Conservation (phyloP, 345 rosid species). For the Salix exigua region DNA sequence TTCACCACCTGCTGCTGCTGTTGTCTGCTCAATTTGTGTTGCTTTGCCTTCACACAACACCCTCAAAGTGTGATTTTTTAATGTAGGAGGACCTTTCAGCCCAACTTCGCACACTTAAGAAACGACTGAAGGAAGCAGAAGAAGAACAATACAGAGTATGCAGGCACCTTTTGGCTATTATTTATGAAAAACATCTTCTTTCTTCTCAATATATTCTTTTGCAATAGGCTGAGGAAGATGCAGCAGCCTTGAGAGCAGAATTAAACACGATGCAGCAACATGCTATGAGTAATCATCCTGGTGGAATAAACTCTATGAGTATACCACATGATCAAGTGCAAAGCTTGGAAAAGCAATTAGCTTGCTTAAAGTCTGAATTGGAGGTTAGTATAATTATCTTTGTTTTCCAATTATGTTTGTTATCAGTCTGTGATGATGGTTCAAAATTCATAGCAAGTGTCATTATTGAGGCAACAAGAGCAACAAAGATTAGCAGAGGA, state of each 20-base stretch:
- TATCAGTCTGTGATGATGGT: slow-evolving; percentile 27
- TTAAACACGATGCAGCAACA: slow-evolving; percentile 78
- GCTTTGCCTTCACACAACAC: slow-evolving; percentile 14
- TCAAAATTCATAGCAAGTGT: slow-evolving; percentile 54
- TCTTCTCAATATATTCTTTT: slow-evolving; percentile 12
- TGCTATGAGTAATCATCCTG: slow-evolving; percentile 46
- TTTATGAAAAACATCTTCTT: background rate
- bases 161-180: slow-evolving; percentile 18
- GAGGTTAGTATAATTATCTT: slow-evolving; percentile 47
- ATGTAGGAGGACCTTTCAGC: slow-evolving; percentile 90
- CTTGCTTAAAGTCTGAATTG: slow-evolving; percentile 52
- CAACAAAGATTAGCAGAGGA: slow-evolving; percentile 50
- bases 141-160: slow-evolving; percentile 86
- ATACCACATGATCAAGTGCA: slow-evolving; percentile 51
- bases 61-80: slow-evolving; percentile 23
- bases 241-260: slow-evolving; percentile 92
- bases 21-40: background rate
- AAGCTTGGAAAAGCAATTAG: slow-evolving; percentile 69
- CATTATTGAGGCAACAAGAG: slow-evolving; percentile 61
- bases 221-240: slow-evolving; percentile 95
- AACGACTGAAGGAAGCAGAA: slow-evolving; percentile 81
- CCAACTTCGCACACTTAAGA: slow-evolving; percentile 84
- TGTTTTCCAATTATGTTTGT: background rate
- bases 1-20: background rate
- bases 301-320: slow-evolving; percentile 45